A percentile compares a stretch with the other conserved stretches of the same genome.
phyloP scores from a whole-genome alignment of 495 filamentous ascomycete species.

The Poronia punctata region DNA sequence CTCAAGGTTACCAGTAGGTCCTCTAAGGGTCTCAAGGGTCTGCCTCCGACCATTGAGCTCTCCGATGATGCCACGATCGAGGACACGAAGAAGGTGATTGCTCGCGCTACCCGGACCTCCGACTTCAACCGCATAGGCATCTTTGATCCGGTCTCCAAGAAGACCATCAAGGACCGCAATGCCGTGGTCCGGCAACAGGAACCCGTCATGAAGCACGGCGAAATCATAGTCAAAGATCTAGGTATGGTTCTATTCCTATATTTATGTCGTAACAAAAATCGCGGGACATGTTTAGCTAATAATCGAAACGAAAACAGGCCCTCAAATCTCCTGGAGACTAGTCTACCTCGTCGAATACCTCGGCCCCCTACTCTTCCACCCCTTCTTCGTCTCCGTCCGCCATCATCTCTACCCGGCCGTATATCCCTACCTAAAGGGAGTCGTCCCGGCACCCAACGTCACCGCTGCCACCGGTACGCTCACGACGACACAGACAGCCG shows the following conservation, averaged over 20 bases:
- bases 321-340: conserved; percentile 87
- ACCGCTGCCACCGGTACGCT: conserved; percentile 28
- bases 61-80: conserved; percentile 53
- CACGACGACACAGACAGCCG: conserved; percentile 60
- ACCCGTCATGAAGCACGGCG: conserved; percentile 59
- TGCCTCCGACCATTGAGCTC: conserved; percentile 61
- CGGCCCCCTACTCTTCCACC: conserved; percentile 88
- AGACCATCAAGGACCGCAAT: conserved; percentile 51
- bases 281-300: conserved; percentile 7
- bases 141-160: conserved; percentile 62
- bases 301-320: conserved; percentile 47
- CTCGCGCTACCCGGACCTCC: conserved; percentile 33
- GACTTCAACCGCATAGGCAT: conserved; percentile 62
- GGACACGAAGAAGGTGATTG: conserved; percentile 45
- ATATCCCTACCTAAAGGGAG: conserved; percentile 35
- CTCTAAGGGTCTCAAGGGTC: conserved; percentile 55
- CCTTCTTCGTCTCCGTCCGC: conserved; percentile 61
- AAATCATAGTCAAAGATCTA: conserved; percentile 87
- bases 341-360: conserved; percentile 94
- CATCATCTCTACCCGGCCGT: conserved; percentile 64
- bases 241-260: conserved; percentile 52
- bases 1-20: conserved; percentile 39
- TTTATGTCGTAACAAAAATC: no score
- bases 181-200: conserved; percentile 50
- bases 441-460: conserved; percentile 26